These are phyloP conservation scores for Petasospora fabianii DNA, from an alignment of 1,139 yeast species.

Conservation along the genomic window DNA sequence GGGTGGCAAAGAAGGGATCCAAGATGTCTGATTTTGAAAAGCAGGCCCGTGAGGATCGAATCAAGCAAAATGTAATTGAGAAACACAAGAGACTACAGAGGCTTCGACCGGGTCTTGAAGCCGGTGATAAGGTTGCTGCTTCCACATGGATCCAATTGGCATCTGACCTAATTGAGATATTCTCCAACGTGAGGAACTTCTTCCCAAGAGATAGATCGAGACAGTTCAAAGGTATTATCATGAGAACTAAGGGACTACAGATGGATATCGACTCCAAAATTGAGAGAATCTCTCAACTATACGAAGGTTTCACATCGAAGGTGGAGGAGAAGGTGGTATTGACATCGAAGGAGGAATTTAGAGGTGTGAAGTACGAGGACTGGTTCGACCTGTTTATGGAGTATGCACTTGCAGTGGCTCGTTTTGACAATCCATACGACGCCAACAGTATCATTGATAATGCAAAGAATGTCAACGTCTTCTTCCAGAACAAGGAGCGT, in stretches of 20 bases:
- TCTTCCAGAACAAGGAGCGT: conserved; percentile 55
- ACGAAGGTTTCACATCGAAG: conserved; percentile 54
- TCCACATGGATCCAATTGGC: conserved; percentile 84
- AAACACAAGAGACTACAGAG: conserved; percentile 61
- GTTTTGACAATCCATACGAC: conserved; percentile 59
- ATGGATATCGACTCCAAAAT: conserved; percentile 70
- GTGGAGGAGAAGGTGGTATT: conserved; percentile 38
- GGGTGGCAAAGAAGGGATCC: conserved; percentile 28
- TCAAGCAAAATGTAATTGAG: conserved; percentile 59
- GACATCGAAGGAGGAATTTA: conserved; percentile 46
- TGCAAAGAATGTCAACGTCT: conserved; percentile 75
- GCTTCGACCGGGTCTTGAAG: conserved; percentile 50
- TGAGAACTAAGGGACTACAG: conserved; percentile 55
- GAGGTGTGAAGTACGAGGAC: conserved; percentile 71
- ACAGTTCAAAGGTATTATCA: conserved; percentile 63
- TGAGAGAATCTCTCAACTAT: conserved; percentile 60
- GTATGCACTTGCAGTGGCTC: conserved; percentile 63
- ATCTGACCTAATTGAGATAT: conserved; percentile 76
- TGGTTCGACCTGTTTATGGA: conserved; percentile 89
- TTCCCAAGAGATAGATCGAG: conserved; percentile 74
- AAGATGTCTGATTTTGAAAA: conserved; percentile 55
- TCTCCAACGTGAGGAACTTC: conserved; percentile 70
- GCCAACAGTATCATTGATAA: conserved; percentile 69
- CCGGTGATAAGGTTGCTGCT: conserved; percentile 59
- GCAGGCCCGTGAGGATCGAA: conserved; percentile 52